Base-by-base conservation (phyloP, 352 stramenopile genomes). In the Phytophthora ramorum region DNA sequence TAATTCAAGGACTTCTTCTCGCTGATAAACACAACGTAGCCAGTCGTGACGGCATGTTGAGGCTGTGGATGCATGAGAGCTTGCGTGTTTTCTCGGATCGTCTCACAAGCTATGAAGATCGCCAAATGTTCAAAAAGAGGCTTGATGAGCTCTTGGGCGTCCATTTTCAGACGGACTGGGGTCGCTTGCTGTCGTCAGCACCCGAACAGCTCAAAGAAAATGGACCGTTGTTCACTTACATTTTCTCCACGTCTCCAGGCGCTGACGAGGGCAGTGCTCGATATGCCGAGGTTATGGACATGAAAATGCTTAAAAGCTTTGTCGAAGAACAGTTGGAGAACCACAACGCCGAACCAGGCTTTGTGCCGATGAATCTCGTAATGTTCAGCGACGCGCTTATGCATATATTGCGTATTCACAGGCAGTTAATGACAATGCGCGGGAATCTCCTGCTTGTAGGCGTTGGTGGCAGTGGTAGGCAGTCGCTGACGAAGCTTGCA, bases 401-500 rank as follows among this genome's bases (percentile, higher is more conserved):
- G 55, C 92, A 98, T 58, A 90, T 98, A 34, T 58, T 96, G 16
- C 90, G 94, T 8, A 98, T 98, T 47, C 90, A 97, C 63, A 89
- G 93, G 2, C 81, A 92, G 37, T 66, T 98, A 17, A 93, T 92
- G 73, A 96, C 90, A 12, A 79, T 91, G 14, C 83, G 90, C 1
- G 94, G 93, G 7, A 98, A 97, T 49, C 45, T 97, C n/a, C 79
- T 98, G 47, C 76, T 98, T 13, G 91, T 98, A 9, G 94, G 93
- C 17, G 93, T 98, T 19, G 93, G 93, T 32, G 93, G 93, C 1
- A 97, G 90, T 52, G 93, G 93, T 4, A 67, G 93, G 2, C 93
- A 98, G 65, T 97, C 86, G 0, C 66, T 98, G 6, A 97, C 91
- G 0, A 79, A 89, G 9, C 69, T 98, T 0, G 89, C 91, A 8